Evolutionary conservation across 768 basidiomycete species (phyloP), one percentile per base, ranked within the genome.

Genomic region (Wakefieldia striispora): DNA sequence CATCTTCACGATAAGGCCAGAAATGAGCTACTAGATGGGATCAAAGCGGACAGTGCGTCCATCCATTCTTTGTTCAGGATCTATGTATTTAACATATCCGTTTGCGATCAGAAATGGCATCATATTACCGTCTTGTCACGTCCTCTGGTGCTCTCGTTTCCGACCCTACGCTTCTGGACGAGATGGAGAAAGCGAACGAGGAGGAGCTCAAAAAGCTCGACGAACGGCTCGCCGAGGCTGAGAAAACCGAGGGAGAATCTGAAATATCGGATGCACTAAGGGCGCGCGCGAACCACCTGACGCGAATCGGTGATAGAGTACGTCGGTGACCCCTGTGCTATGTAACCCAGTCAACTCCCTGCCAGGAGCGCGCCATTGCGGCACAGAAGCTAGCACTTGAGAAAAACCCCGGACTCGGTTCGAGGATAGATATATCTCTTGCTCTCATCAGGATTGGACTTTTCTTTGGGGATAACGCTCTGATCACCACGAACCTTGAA

Each of bases 381-480:
- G 93, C 95, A 0, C 85, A 94, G 62, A 83, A 85, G 49, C 75
- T 86, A 1, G 95, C 95, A 0, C 70, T 97, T 14, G 84, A 88
- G 70, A 97, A 97, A 72, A 95, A 90, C 0, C 88, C 95, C 3
- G 95, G 94, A 1, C 75, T 97, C 6, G 95, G 95, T 10, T 88
- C 91, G 10, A 77, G 91, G 53, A 99, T 98, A 66, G 95, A 98
- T 67, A 86, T 97, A 51, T 85, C 88, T 0, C 80, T 99, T 29
- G 84, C 91, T 1, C 83, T 95, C 49, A 84, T 91, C 50, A 79
- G 95, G 27, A 84, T 97, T 47, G 94, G 91, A 0, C 78, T 97
- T 67, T 98, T 97, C 78, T 94, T 89, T 68, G 75, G 77, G 20
- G 89, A 97, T 63, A 80, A 85, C 29, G 68, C 78, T 4, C 72